Evolutionary conservation across 805 yeast species (phyloP).

Genomic region (Gaillardinia entomophila): DNA sequence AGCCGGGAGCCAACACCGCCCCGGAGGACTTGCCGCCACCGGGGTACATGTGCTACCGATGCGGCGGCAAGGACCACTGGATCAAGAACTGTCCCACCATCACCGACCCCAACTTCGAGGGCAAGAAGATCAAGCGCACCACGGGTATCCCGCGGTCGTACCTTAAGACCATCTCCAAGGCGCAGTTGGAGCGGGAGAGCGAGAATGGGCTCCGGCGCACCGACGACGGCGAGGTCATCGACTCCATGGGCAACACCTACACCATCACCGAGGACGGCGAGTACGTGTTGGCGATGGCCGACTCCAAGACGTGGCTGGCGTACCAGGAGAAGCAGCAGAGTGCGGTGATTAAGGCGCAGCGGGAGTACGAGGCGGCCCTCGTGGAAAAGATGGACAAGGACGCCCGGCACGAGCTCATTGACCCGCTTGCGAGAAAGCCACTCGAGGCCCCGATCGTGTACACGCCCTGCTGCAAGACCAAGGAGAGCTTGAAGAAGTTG

Average conservation of each 20-base stretch:
- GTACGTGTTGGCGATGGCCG: constrained; percentile 94
- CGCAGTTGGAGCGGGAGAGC: constrained; percentile 52
- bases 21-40: constrained; percentile 85
- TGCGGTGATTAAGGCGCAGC: constrained; percentile 42
- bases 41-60: constrained; percentile 91
- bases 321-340: constrained; percentile 66
- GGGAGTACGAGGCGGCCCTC: constrained; percentile 43
- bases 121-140: constrained; percentile 82
- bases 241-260: constrained; percentile 49
- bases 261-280: constrained; percentile 94
- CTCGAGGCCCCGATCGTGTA: constrained; percentile 62
- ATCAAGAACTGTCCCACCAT: constrained; percentile 94
- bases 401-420: constrained; percentile 42
- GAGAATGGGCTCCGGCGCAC: constrained; percentile 27
- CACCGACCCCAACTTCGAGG: constrained; percentile 90
- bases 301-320: constrained; percentile 81
- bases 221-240: constrained; percentile 40
- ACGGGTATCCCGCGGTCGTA: constrained; percentile 97
- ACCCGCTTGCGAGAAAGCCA: constrained; percentile 60
- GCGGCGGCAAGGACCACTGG: constrained; percentile 94
- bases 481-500: constrained; percentile 51
- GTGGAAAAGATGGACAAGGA: constrained; percentile 26
- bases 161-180: constrained; percentile 79
- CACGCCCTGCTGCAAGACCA: constrained; percentile 74
- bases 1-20: constrained; percentile 28